A percentile compares a stretch with the other conserved stretches of the same genome.
Evolutionary conservation across 768 basidiomycete species (phyloP).

Genomic region (Rhizopogon sp.): DNA sequence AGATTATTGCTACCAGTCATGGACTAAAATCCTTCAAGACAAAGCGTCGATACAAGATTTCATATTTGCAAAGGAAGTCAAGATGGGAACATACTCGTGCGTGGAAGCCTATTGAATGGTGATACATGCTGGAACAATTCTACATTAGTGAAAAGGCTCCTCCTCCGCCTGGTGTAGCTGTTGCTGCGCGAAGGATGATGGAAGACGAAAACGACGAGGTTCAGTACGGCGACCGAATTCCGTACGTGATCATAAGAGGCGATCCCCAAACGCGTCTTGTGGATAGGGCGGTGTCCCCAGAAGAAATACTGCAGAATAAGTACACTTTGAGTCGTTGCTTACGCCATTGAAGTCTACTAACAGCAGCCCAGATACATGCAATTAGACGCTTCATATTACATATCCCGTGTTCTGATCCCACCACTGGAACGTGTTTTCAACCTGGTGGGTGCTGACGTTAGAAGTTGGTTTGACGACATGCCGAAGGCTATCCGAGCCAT

Average conservation of each 20-base stretch:
- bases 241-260: slow-evolving; percentile 79
- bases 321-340: slow-evolving; percentile 23
- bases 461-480: slow-evolving; percentile 86
- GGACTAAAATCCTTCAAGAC: slow-evolving; percentile 80
- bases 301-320: slow-evolving; percentile 63
- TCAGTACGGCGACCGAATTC: slow-evolving; percentile 91
- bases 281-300: slow-evolving; percentile 70
- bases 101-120: slow-evolving; percentile 5
- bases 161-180: slow-evolving; percentile 88
- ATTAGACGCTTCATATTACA: slow-evolving; percentile 89
- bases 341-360: not conserved
- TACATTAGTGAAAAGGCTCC: slow-evolving; percentile 67
- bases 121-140: not conserved
- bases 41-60: slow-evolving; percentile 87
- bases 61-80: slow-evolving; percentile 91
- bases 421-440: slow-evolving; percentile 90
- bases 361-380: slow-evolving; percentile 46
- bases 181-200: slow-evolving; percentile 72
- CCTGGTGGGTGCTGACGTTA: slow-evolving; percentile 83
- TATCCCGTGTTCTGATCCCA: slow-evolving; percentile 79
- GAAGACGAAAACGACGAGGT: slow-evolving; percentile 78
- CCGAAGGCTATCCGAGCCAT: slow-evolving; percentile 48
- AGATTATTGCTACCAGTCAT: slow-evolving; percentile 78
- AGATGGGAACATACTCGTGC: slow-evolving; percentile 89
- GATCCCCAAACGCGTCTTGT: slow-evolving; percentile 60